A percentile compares a stretch with the other conserved stretches of the same genome.
These are phyloP conservation scores for Quercus berberidifolia DNA, from an alignment of 306 rosid species.

Conservation along the genomic window DNA sequence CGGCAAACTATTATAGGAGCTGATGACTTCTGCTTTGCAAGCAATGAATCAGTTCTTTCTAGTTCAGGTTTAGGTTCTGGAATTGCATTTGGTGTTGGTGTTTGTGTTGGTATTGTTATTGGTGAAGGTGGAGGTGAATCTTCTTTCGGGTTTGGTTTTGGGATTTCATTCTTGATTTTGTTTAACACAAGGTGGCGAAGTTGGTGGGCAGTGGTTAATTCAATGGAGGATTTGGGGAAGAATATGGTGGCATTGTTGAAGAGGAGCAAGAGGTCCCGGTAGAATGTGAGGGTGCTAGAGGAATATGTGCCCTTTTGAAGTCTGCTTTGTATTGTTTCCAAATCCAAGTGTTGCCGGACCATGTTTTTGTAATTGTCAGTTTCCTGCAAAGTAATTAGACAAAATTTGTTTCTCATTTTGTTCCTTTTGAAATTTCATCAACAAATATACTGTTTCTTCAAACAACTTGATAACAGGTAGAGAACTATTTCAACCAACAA, in stretches of 20 bases:
- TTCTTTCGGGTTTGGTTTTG: conserved; percentile 17
- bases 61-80: conserved; percentile 29
- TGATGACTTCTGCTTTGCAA: conserved; percentile 51
- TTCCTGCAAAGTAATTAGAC: conserved; percentile 33
- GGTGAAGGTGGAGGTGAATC: conserved; percentile 20
- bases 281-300: conserved; percentile 35
- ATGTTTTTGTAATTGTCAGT: conserved; percentile 47
- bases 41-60: conserved; percentile 45
- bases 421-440: no score
- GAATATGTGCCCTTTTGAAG: conserved; percentile 54
- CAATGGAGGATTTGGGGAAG: conserved; percentile 52
- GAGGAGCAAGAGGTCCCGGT: conserved; percentile 62
- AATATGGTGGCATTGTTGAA: conserved; percentile 52
- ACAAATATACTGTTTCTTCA: no score
- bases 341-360: conserved; percentile 59
- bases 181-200: conserved; percentile 36
- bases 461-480: no score
- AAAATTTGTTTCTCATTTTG: neutral
- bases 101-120: no score
- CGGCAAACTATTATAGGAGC: conserved; percentile 78
- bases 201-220: conserved; percentile 40
- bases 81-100: conserved; percentile 16
- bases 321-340: conserved; percentile 49
- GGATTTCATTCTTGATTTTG: conserved; percentile 38
- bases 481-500: no score